Evolutionary conservation across 371 early-diverging fungal genomes (phyloP).

Genomic region (Actinomucor elegans): DNA sequence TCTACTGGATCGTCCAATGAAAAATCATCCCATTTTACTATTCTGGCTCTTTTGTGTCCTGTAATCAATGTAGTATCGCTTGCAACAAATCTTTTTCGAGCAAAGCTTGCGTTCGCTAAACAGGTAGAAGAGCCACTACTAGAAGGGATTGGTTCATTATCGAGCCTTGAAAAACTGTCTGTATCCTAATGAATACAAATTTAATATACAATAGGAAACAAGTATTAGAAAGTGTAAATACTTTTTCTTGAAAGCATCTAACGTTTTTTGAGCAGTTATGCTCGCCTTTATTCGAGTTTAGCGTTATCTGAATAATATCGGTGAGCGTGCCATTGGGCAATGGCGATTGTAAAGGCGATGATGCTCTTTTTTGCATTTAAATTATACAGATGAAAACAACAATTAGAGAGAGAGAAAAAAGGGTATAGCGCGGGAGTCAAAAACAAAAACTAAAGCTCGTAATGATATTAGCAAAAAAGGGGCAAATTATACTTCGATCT

Average conservation of each 20-base stretch:
- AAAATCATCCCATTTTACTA: neutral
- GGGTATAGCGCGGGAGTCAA: neutral
- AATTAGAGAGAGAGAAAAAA: neutral
- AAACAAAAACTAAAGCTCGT: neutral
- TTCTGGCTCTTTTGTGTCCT: constrained; percentile 7
- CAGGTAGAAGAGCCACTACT: neutral
- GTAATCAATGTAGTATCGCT: constrained; percentile 4
- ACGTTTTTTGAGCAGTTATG: neutral
- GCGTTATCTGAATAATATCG: constrained; percentile 8
- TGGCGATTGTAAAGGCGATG: constrained; percentile 6
- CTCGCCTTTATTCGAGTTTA: neutral
- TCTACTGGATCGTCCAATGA: neutral
- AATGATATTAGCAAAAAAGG: too few relatives aligned
- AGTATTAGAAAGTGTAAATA: neutral
- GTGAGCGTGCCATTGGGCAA: neutral
- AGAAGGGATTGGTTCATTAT: neutral
- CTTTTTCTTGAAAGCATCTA: neutral
- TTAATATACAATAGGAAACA: too few relatives aligned
- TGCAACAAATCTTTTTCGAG: constrained; percentile 14
- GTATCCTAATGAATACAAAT: too few relatives aligned
- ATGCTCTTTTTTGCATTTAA: neutral
- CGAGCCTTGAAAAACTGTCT: neutral
- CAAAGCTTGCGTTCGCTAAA: neutral
- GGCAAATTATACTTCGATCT: too few relatives aligned
- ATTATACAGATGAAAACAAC: too few relatives aligned